Conservation (phyloP, 2,329 filamentous ascomycete genomes). For the Penicillium corylophilum region DNA sequence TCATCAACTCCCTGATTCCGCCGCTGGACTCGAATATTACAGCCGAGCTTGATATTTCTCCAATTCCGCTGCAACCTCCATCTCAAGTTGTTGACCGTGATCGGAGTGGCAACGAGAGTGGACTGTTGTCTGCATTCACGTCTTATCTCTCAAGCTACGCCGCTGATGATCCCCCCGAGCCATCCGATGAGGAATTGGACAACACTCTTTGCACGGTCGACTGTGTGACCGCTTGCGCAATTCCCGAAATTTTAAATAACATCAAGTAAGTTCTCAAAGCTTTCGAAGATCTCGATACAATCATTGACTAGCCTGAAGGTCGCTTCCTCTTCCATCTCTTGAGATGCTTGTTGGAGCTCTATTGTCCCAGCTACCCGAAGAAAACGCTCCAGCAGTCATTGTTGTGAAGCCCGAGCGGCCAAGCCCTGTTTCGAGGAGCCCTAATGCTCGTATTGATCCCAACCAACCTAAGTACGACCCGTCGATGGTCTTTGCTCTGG, state of each 20-base stretch:
- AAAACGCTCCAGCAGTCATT: conserved; percentile 76
- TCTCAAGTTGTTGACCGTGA: conserved; percentile 91
- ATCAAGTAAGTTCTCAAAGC: conserved; percentile 61
- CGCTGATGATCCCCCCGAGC: conserved; percentile 94
- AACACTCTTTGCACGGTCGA: conserved; percentile 93
- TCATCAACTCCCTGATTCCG: conserved; percentile 89
- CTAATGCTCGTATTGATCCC: conserved; percentile 57
- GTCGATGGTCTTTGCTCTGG: conserved; percentile 82
- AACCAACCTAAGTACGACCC: conserved; percentile 75
- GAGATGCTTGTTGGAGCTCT: conserved; percentile 68
- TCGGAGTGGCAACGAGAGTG: conserved; percentile 72
- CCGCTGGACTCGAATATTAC: conserved; percentile 69
- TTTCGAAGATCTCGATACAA: conserved; percentile 6
- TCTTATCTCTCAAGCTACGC: conserved; percentile 99
- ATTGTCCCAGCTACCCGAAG: conserved; percentile 81
- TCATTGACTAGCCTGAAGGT: conserved; percentile 44
- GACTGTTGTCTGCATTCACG: conserved; percentile 90
- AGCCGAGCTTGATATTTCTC: conserved; percentile 66
- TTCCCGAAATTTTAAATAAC: conserved; percentile 78
- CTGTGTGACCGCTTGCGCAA: conserved; percentile 85
- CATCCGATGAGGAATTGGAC: conserved; percentile 94
- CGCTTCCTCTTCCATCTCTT: conserved; percentile 60
- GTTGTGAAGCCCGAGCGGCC: conserved; percentile 84
- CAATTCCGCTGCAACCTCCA: conserved; percentile 86
- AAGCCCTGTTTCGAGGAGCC: conserved; percentile 57